Evolutionary conservation across 805 yeast species (phyloP).

Genomic region (Vanderwaltozyma polyspora): DNA sequence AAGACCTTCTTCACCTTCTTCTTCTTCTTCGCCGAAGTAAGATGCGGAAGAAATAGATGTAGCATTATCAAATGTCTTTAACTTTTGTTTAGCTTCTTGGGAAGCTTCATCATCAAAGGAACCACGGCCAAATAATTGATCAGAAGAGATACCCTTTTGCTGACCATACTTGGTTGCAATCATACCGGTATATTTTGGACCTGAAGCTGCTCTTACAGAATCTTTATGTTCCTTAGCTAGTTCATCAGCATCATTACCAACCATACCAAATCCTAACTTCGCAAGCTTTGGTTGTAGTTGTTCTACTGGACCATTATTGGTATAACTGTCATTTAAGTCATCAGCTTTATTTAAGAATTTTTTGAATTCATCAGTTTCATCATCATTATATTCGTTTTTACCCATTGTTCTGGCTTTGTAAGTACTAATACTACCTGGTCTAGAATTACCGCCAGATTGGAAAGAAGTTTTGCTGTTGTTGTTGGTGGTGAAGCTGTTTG

Average conservation of each 20-base stretch:
- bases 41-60: slow-evolving; percentile 84
- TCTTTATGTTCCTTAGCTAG: slow-evolving; percentile 32
- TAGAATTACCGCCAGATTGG: slow-evolving; percentile 25
- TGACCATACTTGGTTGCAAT: slow-evolving; percentile 68
- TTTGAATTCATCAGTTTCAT: slow-evolving; percentile 8
- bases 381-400: slow-evolving; percentile 1
- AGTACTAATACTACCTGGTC: neutral
- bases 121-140: slow-evolving; percentile 86
- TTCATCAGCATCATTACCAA: slow-evolving; percentile 45
- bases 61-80: slow-evolving; percentile 76
- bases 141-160: slow-evolving; percentile 93
- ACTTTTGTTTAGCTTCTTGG: slow-evolving; percentile 69
- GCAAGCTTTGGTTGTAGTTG: slow-evolving; percentile 57
- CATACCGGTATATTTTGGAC: slow-evolving; percentile 60
- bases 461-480: slow-evolving; percentile 4
- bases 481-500: slow-evolving; percentile 6
- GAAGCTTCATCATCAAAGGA: slow-evolving; percentile 67
- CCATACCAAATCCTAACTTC: slow-evolving; percentile 85
- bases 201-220: slow-evolving; percentile 34
- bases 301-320: slow-evolving; percentile 12
- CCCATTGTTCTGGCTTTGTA: slow-evolving; percentile 4
- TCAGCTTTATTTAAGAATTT: slow-evolving; percentile 8
- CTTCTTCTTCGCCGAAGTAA: slow-evolving; percentile 81
- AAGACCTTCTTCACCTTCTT: slow-evolving; percentile 27
- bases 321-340: slow-evolving; percentile 5